Percentiles rank a stretch among this genome's conserved stretches.
phyloP scores from a whole-genome alignment of 495 filamentous ascomycete genomes.

The Penicillium desertorum region DNA sequence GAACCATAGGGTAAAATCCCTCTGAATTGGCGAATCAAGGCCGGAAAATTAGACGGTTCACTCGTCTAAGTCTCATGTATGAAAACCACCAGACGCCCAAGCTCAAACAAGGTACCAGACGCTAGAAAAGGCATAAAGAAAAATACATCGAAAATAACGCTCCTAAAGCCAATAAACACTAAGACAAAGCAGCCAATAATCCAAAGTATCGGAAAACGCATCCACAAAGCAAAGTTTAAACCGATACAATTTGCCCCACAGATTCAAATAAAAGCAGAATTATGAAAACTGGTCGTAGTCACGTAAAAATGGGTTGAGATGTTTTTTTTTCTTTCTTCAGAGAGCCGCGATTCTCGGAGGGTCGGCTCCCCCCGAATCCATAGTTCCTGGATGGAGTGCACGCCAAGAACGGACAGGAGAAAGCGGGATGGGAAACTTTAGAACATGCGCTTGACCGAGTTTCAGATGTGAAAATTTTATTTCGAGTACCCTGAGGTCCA shows the following conservation, averaged over 20 bases:
- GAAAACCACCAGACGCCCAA: slow-evolving; percentile 5
- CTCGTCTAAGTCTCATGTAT: background rate
- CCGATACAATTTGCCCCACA: background rate
- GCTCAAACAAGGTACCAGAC: slow-evolving; percentile 6
- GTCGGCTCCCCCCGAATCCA: slow-evolving; percentile 21
- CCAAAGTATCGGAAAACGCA: slow-evolving; percentile 13
- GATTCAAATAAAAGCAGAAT: slow-evolving; percentile 11
- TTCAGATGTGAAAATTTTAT: slow-evolving; percentile 7
- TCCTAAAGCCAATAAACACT: slow-evolving; percentile 5
- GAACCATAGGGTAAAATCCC: background rate
- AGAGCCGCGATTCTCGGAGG: slow-evolving; percentile 15
- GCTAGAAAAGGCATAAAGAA: slow-evolving; percentile 9
- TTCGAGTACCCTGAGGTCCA: slow-evolving; percentile 1
- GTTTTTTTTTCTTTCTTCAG: background rate
- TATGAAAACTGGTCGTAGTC: slow-evolving; percentile 21
- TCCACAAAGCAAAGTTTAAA: slow-evolving; percentile 21
- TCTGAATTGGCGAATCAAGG: background rate
- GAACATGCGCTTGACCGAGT: slow-evolving; percentile 6
- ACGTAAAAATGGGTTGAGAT: slow-evolving; percentile 15
- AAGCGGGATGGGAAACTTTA: slow-evolving; percentile 11
- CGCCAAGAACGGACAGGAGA: slow-evolving; percentile 14
- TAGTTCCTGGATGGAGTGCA: slow-evolving; percentile 20
- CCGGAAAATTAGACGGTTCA: background rate
- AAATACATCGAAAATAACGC: slow-evolving; percentile 8
- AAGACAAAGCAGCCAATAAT: slow-evolving; percentile 6